These are phyloP conservation scores for barley (Hordeum vulgare) DNA, from an alignment of 176 grass and related monocot species.

Conservation along the genomic window MorexV3_pseudomolecules_assembly NC_058518.1:60246621-60247120, in stretches of 20 bases:
- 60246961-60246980: not conserved
- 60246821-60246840: not conserved
- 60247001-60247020: not conserved
- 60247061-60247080: not conserved
- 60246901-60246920: too few relatives aligned
- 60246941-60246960: not conserved
- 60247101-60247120: not conserved
- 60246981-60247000: not conserved
- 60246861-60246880: not conserved
- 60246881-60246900: too few relatives aligned
- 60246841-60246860: not conserved
- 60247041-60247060: not conserved
- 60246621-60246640: not conserved
- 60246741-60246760: not conserved
- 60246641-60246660: slow-evolving; percentile 13
- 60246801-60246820: not conserved
- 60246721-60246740: not conserved
- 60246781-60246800: not conserved
- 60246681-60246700: not conserved
- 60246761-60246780: not conserved
- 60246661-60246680: slow-evolving; percentile 5
- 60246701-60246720: not conserved
- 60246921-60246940: not conserved
- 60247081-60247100: not conserved
- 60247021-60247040: not conserved